A percentile compares a stretch with the other conserved stretches of the same genome.
Conservation (phyloP, 1,284 basidiomycete genomes). For the Malassezia caprae region DNA sequence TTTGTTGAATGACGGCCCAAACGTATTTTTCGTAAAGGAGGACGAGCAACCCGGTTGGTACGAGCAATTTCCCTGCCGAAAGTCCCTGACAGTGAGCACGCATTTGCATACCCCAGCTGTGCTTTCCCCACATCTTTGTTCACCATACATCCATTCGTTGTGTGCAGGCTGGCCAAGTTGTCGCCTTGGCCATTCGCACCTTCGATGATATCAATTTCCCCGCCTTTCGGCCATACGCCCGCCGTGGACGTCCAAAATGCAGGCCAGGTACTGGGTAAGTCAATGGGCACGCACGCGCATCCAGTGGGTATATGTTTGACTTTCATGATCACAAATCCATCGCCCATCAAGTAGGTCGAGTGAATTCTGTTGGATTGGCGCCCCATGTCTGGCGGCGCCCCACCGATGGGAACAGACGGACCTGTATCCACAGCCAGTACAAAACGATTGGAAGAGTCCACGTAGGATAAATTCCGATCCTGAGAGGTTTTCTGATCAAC, state of each 20-base stretch:
- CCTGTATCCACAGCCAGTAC: slow-evolving; percentile 24
- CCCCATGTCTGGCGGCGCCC: slow-evolving; percentile 19
- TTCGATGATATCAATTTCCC: slow-evolving; percentile 42
- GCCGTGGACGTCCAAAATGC: slow-evolving; percentile 37
- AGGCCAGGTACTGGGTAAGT: slow-evolving; percentile 28
- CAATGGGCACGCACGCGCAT: slow-evolving; percentile 18
- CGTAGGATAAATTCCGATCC: slow-evolving; percentile 27
- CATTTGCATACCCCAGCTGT: slow-evolving; percentile 17
- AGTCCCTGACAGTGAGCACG: neutral
- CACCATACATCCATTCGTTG: slow-evolving; percentile 25
- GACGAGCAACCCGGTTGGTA: slow-evolving; percentile 35
- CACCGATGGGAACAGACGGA: slow-evolving; percentile 9
- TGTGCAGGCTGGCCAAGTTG: slow-evolving; percentile 34
- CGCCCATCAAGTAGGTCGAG: slow-evolving; percentile 27
- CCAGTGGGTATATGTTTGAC: slow-evolving; percentile 27
- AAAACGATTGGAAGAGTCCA: slow-evolving; percentile 18
- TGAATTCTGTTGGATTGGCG: slow-evolving; percentile 24
- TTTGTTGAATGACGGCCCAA: slow-evolving; percentile 24
- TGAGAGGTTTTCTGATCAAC: slow-evolving; percentile 20
- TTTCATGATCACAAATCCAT: slow-evolving; percentile 27
- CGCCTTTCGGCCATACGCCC: slow-evolving; percentile 32
- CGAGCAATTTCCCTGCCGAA: slow-evolving; percentile 20
- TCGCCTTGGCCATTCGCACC: slow-evolving; percentile 30
- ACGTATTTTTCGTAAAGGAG: slow-evolving; percentile 20
- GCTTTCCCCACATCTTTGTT: slow-evolving; percentile 7